A percentile compares a stretch with the other conserved stretches of the same genome.
Evolutionary conservation across 1,139 yeast genomes (phyloP).

Genomic region (Yamadazyma triangularis): DNA sequence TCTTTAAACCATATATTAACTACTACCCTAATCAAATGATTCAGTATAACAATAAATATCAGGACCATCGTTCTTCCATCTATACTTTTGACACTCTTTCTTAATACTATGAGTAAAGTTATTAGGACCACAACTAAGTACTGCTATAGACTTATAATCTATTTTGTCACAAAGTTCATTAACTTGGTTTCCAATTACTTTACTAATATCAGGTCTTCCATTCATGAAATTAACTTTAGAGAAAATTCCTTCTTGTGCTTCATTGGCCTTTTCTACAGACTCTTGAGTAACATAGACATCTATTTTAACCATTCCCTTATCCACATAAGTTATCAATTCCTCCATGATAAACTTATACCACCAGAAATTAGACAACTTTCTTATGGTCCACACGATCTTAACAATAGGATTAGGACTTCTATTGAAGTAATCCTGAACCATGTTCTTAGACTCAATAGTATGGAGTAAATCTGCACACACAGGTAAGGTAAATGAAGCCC

Average conservation of each 20-base stretch:
- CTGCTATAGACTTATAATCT: conserved; percentile 25
- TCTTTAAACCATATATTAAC: too few species aligned
- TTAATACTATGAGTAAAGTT: conserved; percentile 23
- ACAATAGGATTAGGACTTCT: conserved; percentile 28
- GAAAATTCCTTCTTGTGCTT: conserved; percentile 2
- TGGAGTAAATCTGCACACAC: conserved; percentile 36
- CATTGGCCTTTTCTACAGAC: background rate
- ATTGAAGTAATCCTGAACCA: conserved; percentile 24
- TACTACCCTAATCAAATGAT: conserved; percentile 14
- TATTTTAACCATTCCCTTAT: conserved; percentile 18
- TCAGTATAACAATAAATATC: conserved; percentile 36
- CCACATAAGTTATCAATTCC: conserved; percentile 21
- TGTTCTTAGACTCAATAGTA: conserved; percentile 20
- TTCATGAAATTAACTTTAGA: conserved; percentile 7
- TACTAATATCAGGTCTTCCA: conserved; percentile 10
- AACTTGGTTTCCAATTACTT: conserved; percentile 6
- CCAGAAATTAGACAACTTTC: conserved; percentile 17
- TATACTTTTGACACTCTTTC: conserved; percentile 22
- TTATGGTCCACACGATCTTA: conserved; percentile 33
- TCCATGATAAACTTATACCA: conserved; percentile 38
- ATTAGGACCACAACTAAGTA: conserved; percentile 36
- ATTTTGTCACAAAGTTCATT: conserved; percentile 3
- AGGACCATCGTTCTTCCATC: conserved; percentile 24
- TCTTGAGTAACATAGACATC: conserved; percentile 17
- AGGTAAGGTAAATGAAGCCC: conserved; percentile 44